phyloP scores from a whole-genome alignment of 805 yeast genomes.

The Ogataea chonburiensis region DNA sequence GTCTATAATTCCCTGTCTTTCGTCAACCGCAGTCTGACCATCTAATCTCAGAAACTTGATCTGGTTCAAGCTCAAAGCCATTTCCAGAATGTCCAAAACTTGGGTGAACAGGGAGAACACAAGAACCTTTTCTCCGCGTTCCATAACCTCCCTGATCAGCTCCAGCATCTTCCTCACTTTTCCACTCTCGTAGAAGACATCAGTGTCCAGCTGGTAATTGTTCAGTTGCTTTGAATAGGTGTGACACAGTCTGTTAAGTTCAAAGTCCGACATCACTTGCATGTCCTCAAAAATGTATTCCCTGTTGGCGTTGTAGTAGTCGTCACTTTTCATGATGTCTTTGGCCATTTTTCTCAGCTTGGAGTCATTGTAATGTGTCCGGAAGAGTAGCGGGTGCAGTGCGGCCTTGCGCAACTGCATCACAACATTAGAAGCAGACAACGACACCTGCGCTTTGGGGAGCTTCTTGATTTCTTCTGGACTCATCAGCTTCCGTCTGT shows the following conservation, averaged over 20 bases:
- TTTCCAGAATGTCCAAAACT: conserved; percentile 83
- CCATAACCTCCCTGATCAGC: conserved; percentile 56
- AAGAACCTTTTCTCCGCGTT: conserved; percentile 62
- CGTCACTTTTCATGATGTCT: conserved; percentile 77
- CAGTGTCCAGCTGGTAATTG: conserved; percentile 49
- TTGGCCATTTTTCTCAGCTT: conserved; percentile 65
- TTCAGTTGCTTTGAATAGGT: conserved; percentile 68
- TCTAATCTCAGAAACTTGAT: conserved; percentile 82
- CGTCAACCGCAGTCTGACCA: conserved; percentile 92
- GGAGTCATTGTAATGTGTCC: conserved; percentile 59
- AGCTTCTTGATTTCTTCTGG: conserved; percentile 35
- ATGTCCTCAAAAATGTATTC: conserved; percentile 86
- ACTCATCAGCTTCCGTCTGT: conserved; percentile 38
- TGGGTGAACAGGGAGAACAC: conserved; percentile 92
- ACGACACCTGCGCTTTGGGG: conserved; percentile 24
- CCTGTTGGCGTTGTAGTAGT: conserved; percentile 71
- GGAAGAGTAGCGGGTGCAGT: conserved; percentile 83
- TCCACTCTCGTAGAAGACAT: conserved; percentile 64
- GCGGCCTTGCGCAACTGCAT: conserved; percentile 93
- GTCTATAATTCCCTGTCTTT: conserved; percentile 89
- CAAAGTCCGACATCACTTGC: conserved; percentile 92
- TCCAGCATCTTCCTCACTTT: conserved; percentile 60
- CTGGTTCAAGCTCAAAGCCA: conserved; percentile 59
- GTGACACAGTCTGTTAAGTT: conserved; percentile 70
- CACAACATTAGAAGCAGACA: conserved; percentile 62